A percentile compares a stretch with the other conserved stretches of the same genome.
Evolutionary conservation across 2,329 filamentous ascomycete genomes (phyloP).

Genomic region (Plenodomus tracheiphilus): DNA sequence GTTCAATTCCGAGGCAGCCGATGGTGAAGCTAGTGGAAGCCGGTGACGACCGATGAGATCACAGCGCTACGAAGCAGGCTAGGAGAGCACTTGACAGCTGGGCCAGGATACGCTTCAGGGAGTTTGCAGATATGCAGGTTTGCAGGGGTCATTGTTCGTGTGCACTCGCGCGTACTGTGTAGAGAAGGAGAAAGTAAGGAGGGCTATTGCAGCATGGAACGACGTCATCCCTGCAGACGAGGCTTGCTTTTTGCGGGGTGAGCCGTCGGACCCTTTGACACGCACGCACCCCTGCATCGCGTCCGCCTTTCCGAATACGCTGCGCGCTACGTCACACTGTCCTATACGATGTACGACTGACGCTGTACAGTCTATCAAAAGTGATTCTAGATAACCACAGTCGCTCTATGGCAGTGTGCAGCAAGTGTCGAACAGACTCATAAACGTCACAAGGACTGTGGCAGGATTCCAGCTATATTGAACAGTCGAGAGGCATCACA

Average conservation of each 20-base stretch:
- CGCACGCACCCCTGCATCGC: constrained; percentile 1
- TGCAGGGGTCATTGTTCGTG: background rate
- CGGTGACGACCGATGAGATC: constrained; percentile 20
- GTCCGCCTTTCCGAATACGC: background rate
- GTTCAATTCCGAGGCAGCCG: background rate
- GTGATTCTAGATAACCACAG: too few species aligned
- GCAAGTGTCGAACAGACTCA: too few species aligned
- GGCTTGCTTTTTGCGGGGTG: constrained; percentile 13
- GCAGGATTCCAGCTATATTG: too few species aligned
- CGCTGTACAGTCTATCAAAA: too few species aligned
- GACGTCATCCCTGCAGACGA: constrained; percentile 18
- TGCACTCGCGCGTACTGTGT: background rate
- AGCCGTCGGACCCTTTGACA: constrained; percentile 9
- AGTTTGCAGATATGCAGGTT: background rate
- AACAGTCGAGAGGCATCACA: too few species aligned
- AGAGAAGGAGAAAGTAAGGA: background rate
- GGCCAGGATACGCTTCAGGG: too few species aligned
- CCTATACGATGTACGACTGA: background rate
- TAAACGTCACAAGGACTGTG: too few species aligned
- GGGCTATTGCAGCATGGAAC: constrained; percentile 7
- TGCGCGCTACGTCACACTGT: background rate
- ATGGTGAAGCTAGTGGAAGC: constrained; percentile 12
- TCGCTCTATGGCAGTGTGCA: too few species aligned
- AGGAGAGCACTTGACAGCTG: background rate
- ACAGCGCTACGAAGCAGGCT: constrained; percentile 4